Evolutionary conservation across 257 asterid species (phyloP).

Genomic region (Vinca minor): DNA sequence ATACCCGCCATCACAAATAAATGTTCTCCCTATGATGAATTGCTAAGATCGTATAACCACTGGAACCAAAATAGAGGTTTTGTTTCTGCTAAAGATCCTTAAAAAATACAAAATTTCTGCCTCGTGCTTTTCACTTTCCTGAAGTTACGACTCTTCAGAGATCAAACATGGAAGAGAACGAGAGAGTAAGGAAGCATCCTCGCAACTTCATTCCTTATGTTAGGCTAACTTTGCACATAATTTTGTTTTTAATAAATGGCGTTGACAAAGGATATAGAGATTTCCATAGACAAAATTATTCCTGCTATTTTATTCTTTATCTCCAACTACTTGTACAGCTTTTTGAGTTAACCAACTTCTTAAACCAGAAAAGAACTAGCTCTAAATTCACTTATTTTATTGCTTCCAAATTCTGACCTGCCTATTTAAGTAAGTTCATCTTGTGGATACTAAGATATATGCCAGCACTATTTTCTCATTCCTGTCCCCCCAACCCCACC

Average conservation of each 20-base stretch:
- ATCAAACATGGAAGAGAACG: conserved; percentile 10
- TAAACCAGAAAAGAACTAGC: conserved; percentile 21
- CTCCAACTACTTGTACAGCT: conserved; percentile 44
- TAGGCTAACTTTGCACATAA: conserved; percentile 42
- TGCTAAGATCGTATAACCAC: too few species aligned
- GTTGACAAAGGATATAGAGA: conserved; percentile 50
- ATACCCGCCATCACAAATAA: too few species aligned
- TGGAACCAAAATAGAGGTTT: too few species aligned
- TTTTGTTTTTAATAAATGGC: conserved; percentile 29
- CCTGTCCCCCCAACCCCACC: conserved; percentile 27
- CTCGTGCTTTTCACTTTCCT: conserved; percentile 22
- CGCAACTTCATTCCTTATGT: conserved; percentile 54
- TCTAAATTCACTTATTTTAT: conserved; percentile 23
- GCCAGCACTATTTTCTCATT: conserved; percentile 43
- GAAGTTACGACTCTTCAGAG: conserved; percentile 18
- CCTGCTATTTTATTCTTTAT: conserved; percentile 28
- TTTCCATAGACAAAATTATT: conserved; percentile 33
- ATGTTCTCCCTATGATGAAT: too few species aligned
- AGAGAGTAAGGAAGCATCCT: conserved; percentile 46
- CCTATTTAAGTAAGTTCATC: conserved; percentile 58
- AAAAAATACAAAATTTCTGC: conserved; percentile 17
- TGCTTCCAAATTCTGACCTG: conserved; percentile 43
- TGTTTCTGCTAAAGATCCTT: conserved; percentile 14
- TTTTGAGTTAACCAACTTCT: conserved; percentile 55
- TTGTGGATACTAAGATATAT: conserved; percentile 37